These are phyloP conservation scores for Solanum hybrid DNA, from an alignment of 305 asterid species.

Conservation along the genomic window DNA sequence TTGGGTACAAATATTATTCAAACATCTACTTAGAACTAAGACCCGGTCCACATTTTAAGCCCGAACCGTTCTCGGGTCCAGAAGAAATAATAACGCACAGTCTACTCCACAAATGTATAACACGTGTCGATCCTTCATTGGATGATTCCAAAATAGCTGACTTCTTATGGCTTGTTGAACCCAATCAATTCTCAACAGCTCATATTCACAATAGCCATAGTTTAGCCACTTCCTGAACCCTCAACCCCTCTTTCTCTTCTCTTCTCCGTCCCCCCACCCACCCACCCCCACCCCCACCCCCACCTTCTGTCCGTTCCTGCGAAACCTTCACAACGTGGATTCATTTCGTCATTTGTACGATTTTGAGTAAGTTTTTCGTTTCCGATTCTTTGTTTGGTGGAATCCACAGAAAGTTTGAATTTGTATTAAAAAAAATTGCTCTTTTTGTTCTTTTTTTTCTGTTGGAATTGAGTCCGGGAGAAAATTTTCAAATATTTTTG, in stretches of 20 bases:
- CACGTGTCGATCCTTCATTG: not conserved
- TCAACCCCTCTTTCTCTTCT: slow-evolving; percentile 6
- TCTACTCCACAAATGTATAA: not conserved
- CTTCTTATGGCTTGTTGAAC: not conserved
- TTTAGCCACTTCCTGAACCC: slow-evolving; percentile 10
- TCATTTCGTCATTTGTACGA: not conserved
- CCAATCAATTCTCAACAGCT: slow-evolving; percentile 2
- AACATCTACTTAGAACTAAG: too few relatives aligned
- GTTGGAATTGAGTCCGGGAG: not conserved
- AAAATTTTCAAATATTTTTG: not conserved
- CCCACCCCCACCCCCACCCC: not conserved
- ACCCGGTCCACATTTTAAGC: not conserved
- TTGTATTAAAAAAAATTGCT: not conserved
- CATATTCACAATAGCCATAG: not conserved
- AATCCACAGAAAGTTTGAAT: not conserved
- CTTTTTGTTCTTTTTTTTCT: not conserved
- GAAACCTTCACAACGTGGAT: slow-evolving; percentile 1
- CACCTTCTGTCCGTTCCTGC: not conserved
- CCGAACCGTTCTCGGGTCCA: not conserved
- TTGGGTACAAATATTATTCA: too few relatives aligned
- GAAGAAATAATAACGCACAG: not conserved
- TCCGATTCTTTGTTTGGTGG: not conserved
- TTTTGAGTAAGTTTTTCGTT: slow-evolving; percentile 6
- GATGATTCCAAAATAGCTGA: not conserved
- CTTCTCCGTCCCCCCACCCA: not conserved